Conservation (phyloP, 352 stramenopile species). For the Phytophthora meadii region DNA sequence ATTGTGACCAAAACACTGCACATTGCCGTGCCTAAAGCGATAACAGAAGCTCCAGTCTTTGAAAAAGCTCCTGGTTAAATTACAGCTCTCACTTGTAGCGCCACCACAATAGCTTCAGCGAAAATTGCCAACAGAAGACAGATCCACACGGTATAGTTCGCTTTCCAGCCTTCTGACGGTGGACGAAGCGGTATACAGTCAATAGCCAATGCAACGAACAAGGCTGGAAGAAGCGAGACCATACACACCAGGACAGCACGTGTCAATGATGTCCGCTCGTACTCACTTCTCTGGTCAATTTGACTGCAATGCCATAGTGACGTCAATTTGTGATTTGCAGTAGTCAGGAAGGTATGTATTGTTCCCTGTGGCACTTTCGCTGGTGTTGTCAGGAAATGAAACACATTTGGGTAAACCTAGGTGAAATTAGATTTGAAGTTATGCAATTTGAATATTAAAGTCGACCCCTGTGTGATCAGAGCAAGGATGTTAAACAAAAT, state of each 20-base stretch:
- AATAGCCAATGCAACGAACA: constrained; percentile 1
- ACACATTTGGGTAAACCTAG: no score
- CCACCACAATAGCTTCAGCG: neutral
- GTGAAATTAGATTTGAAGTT: no score
- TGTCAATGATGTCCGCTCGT: neutral
- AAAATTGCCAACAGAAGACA: constrained; percentile 11
- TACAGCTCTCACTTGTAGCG: constrained; percentile 8
- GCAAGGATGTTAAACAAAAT: no score
- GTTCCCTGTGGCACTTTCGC: neutral
- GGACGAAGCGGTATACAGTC: constrained; percentile 6
- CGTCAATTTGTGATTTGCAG: neutral
- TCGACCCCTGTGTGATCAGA: neutral
- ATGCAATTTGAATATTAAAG: constrained; percentile 1
- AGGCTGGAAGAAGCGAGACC: constrained; percentile 9
- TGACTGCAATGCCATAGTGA: constrained; percentile 2
- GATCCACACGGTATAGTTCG: constrained; percentile 1
- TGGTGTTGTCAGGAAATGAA: no score
- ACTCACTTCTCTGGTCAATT: constrained; percentile 5
- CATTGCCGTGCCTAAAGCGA: constrained; percentile 2
- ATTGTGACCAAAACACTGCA: constrained; percentile 9
- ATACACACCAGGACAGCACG: constrained; percentile 3
- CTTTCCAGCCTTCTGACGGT: constrained; percentile 4
- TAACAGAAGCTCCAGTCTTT: neutral
- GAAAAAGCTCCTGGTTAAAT: constrained; percentile 10
- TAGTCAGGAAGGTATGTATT: neutral